phyloP scores from a whole-genome alignment of 2,329 filamentous ascomycete species.

The Botrytis byssoidea region DNA sequence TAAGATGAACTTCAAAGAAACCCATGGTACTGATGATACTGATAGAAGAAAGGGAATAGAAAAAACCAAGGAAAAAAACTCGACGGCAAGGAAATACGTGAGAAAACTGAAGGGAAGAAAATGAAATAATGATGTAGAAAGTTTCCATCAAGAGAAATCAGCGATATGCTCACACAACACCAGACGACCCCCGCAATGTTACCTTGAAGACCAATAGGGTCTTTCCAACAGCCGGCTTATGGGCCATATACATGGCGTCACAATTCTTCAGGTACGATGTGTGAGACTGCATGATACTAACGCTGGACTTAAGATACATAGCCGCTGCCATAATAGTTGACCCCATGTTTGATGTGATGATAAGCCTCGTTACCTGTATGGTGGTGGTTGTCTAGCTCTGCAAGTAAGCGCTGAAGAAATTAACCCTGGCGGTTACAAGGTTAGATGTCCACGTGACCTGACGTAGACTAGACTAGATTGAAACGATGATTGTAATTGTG shows the following conservation, averaged over 20 bases:
- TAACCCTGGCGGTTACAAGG: conserved; percentile 19
- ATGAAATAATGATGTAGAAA: conserved; percentile 24
- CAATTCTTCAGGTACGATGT: conserved; percentile 15
- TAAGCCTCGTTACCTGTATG: conserved; percentile 21
- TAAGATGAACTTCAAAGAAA: conserved; percentile 25
- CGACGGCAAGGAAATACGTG: conserved; percentile 7
- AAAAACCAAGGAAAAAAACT: conserved; percentile 24
- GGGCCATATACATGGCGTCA: conserved; percentile 19
- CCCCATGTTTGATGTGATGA: conserved; percentile 23
- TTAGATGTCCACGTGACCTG: conserved; percentile 2
- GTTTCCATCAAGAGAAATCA: conserved; percentile 18
- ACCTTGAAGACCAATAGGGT: conserved; percentile 26
- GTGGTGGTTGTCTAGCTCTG: conserved; percentile 16
- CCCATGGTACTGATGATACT: conserved; percentile 23
- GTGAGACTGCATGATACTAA: conserved; percentile 21
- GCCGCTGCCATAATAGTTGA: conserved; percentile 13
- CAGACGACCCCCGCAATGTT: conserved; percentile 13
- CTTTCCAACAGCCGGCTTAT: conserved; percentile 13
- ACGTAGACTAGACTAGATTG: background rate
- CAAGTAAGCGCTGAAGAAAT: conserved; percentile 21
- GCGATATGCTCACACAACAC: conserved; percentile 18
- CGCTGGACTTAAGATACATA: conserved; percentile 20
- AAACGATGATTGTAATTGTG: background rate
- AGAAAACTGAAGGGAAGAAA: conserved; percentile 20
- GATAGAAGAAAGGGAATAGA: conserved; percentile 32